A percentile compares a stretch with the other conserved stretches of the same genome.
Conservation (phyloP, 495 filamentous ascomycete genomes). For the Cercophora sp. region DNA sequence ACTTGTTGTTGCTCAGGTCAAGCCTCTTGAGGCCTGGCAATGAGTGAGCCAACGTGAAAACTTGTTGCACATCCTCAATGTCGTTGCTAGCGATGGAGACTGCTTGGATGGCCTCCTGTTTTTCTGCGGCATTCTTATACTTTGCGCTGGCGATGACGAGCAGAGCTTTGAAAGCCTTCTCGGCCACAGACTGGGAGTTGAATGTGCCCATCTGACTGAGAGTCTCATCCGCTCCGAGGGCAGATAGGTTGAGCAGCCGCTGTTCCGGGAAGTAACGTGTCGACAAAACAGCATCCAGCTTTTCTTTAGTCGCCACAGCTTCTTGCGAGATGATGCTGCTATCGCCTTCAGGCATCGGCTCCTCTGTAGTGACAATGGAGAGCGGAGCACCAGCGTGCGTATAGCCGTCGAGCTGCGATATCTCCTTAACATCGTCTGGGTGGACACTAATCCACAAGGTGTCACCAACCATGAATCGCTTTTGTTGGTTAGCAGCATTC, state of each 20-base stretch:
- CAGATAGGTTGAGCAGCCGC: conserved; percentile 77
- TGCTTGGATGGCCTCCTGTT: conserved; percentile 68
- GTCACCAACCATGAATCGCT: conserved; percentile 70
- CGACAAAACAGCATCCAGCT: conserved; percentile 55
- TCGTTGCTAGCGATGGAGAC: conserved; percentile 75
- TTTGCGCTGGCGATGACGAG: conserved; percentile 74
- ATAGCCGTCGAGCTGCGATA: conserved; percentile 61
- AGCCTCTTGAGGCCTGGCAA: conserved; percentile 81
- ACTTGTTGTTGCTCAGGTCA: conserved; percentile 76
- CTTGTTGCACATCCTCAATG: conserved; percentile 61
- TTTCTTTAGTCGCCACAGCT: conserved; percentile 40
- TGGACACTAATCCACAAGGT: conserved; percentile 62
- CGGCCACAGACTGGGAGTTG: conserved; percentile 59
- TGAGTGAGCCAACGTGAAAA: conserved; percentile 66
- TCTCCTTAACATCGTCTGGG: conserved; percentile 55
- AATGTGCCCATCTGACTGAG: conserved; percentile 73
- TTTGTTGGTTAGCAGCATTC: conserved; percentile 57
- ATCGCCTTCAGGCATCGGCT: conserved; percentile 25
- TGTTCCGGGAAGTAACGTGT: conserved; percentile 63
- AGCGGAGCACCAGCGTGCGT: conserved; percentile 61
- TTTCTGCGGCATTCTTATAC: conserved; percentile 61
- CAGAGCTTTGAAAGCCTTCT: conserved; percentile 85
- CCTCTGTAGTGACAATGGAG: conserved; percentile 41
- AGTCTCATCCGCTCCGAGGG: conserved; percentile 63
- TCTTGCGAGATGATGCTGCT: conserved; percentile 33